Base-by-base conservation (phyloP, 2,329 filamentous ascomycete genomes). In the Epichloe baconii region DNA sequence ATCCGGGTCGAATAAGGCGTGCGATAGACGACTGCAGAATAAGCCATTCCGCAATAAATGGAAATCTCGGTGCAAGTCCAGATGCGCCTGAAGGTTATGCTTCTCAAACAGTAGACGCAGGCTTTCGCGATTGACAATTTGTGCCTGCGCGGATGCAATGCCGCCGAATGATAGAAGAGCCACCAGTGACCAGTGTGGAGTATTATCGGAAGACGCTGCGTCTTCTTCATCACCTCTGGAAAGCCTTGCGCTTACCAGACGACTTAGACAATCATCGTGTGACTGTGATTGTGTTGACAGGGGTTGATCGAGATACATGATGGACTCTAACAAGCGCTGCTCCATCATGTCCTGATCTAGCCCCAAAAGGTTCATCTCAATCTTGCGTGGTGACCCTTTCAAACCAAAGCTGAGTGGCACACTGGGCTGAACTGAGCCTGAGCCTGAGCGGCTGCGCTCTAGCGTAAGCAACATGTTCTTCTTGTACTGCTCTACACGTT, bases 1-100 rank as follows among this genome's bases (percentile, higher is more conserved):
- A 23, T 94, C 83, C 0, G 88, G 81, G 54, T 90, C 85, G 60
- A 97, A 97, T 0, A 98, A 73, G 1, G 89, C 85, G 50, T 88
- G 82, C 0, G 87, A 85, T 1, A 98, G 74, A 1, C 84, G 81
- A 48, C 84, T 85, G 49, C 85, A 82, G 64, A 96, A 96, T 15
- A 87, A 74, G 5, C 89, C 89, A 59, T 93, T 89, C 2, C 88
- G 86, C 6, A 97, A 73, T 1, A 97, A 75, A 49, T 94, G 86
- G 56, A 93, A 96, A 43, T 84, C 78, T 53, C 80, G 80, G 60
- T 95, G 88, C 1, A 95, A 62, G 4, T 75, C 73, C 0, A 97
- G 69, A 61, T 97, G 89, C 2, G 78, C 71, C 15, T 80, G 77
- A 4, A 98, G 68, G 10, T 80, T 72, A 61, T 95, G 86, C 5